Percentiles rank a stretch among this genome's conserved stretches.
These are phyloP conservation scores for Byssothecium circinans DNA, from an alignment of 2,329 filamentous ascomycete genomes.

Conservation along the genomic window DNA sequence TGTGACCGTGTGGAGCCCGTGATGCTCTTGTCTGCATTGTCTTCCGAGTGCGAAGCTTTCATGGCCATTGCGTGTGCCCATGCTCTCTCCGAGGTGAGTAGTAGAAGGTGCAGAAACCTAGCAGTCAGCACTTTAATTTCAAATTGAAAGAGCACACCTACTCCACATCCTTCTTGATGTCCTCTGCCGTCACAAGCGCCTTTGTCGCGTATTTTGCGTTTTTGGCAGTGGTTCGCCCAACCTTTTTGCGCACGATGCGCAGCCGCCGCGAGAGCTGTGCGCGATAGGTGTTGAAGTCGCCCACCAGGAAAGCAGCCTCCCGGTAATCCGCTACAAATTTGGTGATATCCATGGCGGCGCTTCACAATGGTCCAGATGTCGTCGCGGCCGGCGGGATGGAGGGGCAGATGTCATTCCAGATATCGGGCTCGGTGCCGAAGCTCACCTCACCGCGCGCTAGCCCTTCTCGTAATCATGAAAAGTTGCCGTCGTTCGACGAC, in stretches of 20 bases:
- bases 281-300: slow-evolving; percentile 86
- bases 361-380: neutral
- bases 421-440: slow-evolving; percentile 10
- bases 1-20: slow-evolving; percentile 79
- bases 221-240: slow-evolving; percentile 80
- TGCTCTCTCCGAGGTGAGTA: slow-evolving; percentile 85
- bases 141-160: slow-evolving; percentile 49
- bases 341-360: slow-evolving; percentile 79
- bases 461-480: slow-evolving; percentile 26
- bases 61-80: slow-evolving; percentile 97
- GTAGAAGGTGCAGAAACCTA: slow-evolving; percentile 57
- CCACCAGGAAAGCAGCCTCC: slow-evolving; percentile 81
- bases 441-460: slow-evolving; percentile 10
- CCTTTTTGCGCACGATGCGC: slow-evolving; percentile 79
- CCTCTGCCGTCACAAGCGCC: slow-evolving; percentile 68
- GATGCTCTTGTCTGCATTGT: slow-evolving; percentile 71
- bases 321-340: slow-evolving; percentile 76
- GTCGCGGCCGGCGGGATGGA: slow-evolving; percentile 17
- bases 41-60: slow-evolving; percentile 78
- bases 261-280: slow-evolving; percentile 77
- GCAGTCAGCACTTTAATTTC: neutral
- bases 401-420: slow-evolving; percentile 20
- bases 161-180: slow-evolving; percentile 75
- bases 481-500: slow-evolving; percentile 25
- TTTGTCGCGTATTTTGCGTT: slow-evolving; percentile 82